Conservation (phyloP, 176 grass and related monocot species). For the Oryza punctata region DNA sequence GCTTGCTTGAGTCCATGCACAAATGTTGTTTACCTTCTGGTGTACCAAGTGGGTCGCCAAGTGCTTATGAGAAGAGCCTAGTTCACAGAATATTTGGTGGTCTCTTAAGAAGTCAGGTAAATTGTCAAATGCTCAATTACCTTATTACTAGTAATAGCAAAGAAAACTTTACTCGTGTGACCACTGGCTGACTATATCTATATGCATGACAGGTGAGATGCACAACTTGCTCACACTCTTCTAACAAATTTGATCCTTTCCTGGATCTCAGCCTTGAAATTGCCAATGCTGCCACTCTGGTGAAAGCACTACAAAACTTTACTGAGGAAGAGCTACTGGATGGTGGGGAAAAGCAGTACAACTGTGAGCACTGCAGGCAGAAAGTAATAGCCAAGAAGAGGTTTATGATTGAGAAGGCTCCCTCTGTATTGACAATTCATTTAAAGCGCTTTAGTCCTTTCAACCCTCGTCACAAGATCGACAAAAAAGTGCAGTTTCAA, state of each 20-base stretch:
- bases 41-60: slow-evolving; percentile 65
- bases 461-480: slow-evolving; percentile 68
- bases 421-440: slow-evolving; percentile 77
- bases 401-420: slow-evolving; percentile 77
- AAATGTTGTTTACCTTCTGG: slow-evolving; percentile 82
- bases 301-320: slow-evolving; percentile 68
- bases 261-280: slow-evolving; percentile 92
- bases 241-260: slow-evolving; percentile 75
- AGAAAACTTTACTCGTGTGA: background rate
- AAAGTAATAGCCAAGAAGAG: slow-evolving; percentile 84
- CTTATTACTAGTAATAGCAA: background rate
- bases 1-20: slow-evolving; percentile 87
- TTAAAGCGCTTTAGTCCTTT: slow-evolving; percentile 79
- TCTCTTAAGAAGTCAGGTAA: slow-evolving; percentile 75
- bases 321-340: slow-evolving; percentile 71
- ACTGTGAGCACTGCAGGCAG: slow-evolving; percentile 68
- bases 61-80: slow-evolving; percentile 81
- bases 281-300: slow-evolving; percentile 59
- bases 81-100: slow-evolving; percentile 88
- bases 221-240: slow-evolving; percentile 65
- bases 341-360: slow-evolving; percentile 72
- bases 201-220: slow-evolving; percentile 69
- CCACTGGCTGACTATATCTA: slow-evolving; percentile 8
- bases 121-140: slow-evolving; percentile 22
- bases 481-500: slow-evolving; percentile 70